Evolutionary conservation across 306 rosid genomes (phyloP), one percentile per base, ranked within the genome.

Genomic region (Pueraria montana): DNA sequence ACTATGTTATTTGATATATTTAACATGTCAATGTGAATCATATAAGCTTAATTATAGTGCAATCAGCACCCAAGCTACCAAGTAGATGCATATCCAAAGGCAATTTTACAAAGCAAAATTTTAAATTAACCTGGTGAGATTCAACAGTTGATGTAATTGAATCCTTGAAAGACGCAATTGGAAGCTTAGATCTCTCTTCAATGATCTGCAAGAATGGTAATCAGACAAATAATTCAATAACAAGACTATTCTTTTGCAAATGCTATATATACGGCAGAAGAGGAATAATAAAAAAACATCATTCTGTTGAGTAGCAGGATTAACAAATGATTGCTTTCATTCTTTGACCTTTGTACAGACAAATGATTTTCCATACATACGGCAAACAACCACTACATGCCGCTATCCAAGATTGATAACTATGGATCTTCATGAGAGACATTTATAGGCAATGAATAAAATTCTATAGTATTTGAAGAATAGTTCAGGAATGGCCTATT

Each of bases 91-190:
- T 55, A 34, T 53, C 52, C 48, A 80, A 67, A 74, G 80, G 43
- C 26, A 18, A 63, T 27, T 52, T 56, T 42, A 59, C 82, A 40
- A 53, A 49, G 82, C 24, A 53, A 38, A 62, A 50, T 63, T 26
- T 61, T 45, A 48, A 70, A 86, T 76, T 84, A 85, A 92, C 99
- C 98, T 96, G 99, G 90, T 96, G 86, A 82, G 97, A 91, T 76
- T 91, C 93, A 79, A 90, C 82, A 13, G 92, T 81, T 38, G 99
- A 88, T 63, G 95, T 82, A 74, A 96, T 92, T 67, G 34, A 84
- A 87, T 92, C 97, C 90, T 64, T 84, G 88, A 86, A 96, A 85
- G 97, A 84, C 24, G 94, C 81, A 85, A 96, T 94, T 24, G 99
- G 98, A 84, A 96, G 98, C 89, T 85, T 92, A 65, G 90, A 86